phyloP scores from a whole-genome alignment of 805 yeast species.

The Wickerhamiella nectarea region DNA sequence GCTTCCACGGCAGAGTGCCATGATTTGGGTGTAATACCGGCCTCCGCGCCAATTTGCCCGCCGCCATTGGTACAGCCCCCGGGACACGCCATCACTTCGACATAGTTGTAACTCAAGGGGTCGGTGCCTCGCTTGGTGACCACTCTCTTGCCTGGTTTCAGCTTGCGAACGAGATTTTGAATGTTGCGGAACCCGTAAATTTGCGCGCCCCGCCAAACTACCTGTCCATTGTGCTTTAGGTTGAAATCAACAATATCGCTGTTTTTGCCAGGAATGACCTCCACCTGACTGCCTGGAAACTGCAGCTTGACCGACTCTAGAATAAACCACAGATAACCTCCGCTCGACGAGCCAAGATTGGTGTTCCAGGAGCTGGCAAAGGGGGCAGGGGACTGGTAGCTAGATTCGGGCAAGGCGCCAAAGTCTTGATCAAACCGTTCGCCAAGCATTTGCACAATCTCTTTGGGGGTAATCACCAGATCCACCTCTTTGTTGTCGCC shows the following conservation, averaged over 20 bases:
- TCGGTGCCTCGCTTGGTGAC: constrained; percentile 29
- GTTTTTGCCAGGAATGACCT: constrained; percentile 47
- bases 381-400: background rate
- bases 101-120: constrained; percentile 58
- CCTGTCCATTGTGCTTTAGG: constrained; percentile 30
- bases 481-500: constrained; percentile 53
- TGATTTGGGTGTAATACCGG: constrained; percentile 20
- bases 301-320: constrained; percentile 27
- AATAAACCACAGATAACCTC: constrained; percentile 75
- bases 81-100: constrained; percentile 97
- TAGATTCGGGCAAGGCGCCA: constrained; percentile 10
- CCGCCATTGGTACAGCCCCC: constrained; percentile 97
- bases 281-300: constrained; percentile 26
- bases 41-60: constrained; percentile 55
- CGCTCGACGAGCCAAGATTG: constrained; percentile 70
- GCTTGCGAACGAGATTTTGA: constrained; percentile 78
- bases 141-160: constrained; percentile 35
- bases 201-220: constrained; percentile 46
- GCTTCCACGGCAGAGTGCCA: constrained; percentile 25
- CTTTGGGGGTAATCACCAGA: constrained; percentile 87
- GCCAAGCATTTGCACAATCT: constrained; percentile 57
- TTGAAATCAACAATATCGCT: constrained; percentile 60
- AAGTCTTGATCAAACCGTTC: constrained; percentile 31
- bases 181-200: constrained; percentile 90
- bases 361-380: constrained; percentile 39